Percentiles rank a stretch among this genome's conserved stretches.
These are phyloP conservation scores for Cyberlindnera lachancei DNA, from an alignment of 805 yeast genomes.

Conservation along the genomic window DNA sequence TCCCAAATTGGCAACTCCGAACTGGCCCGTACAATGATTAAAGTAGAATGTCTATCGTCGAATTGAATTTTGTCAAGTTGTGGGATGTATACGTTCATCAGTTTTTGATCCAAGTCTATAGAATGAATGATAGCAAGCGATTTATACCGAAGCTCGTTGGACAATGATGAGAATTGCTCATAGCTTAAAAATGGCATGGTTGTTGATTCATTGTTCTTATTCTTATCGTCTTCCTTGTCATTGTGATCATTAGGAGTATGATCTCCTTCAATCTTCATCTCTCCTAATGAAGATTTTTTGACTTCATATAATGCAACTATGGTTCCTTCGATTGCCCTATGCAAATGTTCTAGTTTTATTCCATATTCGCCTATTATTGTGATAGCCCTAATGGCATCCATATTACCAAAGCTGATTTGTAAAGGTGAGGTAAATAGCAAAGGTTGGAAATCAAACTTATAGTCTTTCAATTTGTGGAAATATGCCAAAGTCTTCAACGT, in stretches of 20 bases:
- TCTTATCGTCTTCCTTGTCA: too few species aligned
- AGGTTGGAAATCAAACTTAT: slow-evolving; percentile 35
- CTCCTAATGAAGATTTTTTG: not conserved
- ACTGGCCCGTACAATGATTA: slow-evolving; percentile 49
- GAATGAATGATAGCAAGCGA: slow-evolving; percentile 67
- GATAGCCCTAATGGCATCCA: slow-evolving; percentile 30
- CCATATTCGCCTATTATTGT: slow-evolving; percentile 27
- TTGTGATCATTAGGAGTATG: too few species aligned
- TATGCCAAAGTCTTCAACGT: slow-evolving; percentile 43
- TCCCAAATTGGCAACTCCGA: slow-evolving; percentile 61
- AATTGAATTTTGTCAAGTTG: slow-evolving; percentile 7
- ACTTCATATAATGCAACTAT: slow-evolving; percentile 26
- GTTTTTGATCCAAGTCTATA: slow-evolving; percentile 31
- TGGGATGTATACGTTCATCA: slow-evolving; percentile 55
- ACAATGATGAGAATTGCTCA: slow-evolving; percentile 4
- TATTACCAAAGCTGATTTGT: slow-evolving; percentile 30
- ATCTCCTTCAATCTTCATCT: not conserved
- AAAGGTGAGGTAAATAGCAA: slow-evolving; percentile 33
- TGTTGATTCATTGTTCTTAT: not conserved
- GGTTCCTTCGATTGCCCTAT: slow-evolving; percentile 29
- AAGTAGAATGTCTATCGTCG: not conserved
- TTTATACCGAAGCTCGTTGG: slow-evolving; percentile 28
- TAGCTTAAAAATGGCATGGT: slow-evolving; percentile 11
- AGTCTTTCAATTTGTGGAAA: slow-evolving; percentile 36
- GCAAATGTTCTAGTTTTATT: slow-evolving; percentile 27